Base-by-base conservation (phyloP, 805 yeast species). In the Candida multigemmis region DNA sequence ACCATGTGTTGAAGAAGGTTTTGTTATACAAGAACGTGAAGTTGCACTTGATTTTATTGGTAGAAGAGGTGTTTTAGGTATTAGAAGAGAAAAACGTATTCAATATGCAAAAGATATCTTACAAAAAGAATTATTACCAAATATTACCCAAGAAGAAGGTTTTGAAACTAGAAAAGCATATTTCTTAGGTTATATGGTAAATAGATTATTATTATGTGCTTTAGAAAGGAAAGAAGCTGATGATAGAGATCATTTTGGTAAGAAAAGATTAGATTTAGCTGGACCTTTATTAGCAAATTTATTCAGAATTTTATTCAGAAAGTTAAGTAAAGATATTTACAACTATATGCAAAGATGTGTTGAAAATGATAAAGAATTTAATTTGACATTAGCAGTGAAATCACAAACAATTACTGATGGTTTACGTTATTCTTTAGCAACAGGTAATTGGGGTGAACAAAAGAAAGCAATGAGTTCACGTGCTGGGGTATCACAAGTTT, bases 361-460 rank as follows among this genome's bases (percentile, higher is more conserved):
- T 32, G 99, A 91, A 62, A 86, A 91, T 44, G 94, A 93, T 56
- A 85, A 85, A 56, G 98, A 89, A 54, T 91, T 91, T 69, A 89
- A 89, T 53, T 72, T 91, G 63, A 86, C 94, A 28, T 72, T 91
- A 48, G 98, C 98, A 21, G 96, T 91, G 41, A 89, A 91, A 63
- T 85, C 96, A 11, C 87, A 87, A 42, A 91, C 97, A 3, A 85
- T 91, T 44, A 91, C 99, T 20, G 89, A 94, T 35, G 99, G 99
- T 53, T 72, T 91, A 58, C 83, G 93, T 53, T 91, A 91, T 60
- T 91, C 98, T 21, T 69, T 91, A 48, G 99, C 99, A 29, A 91
- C 99, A 10, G 99, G 99, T 69, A 91, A 91, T 65, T 91, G 99
- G 99, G 98, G 99, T 65, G 99, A 91, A 60, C 99, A 91, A 56